These are phyloP conservation scores for Cocos nucifera DNA, from an alignment of 176 grass and related monocot genomes.

Conservation along the genomic window DNA sequence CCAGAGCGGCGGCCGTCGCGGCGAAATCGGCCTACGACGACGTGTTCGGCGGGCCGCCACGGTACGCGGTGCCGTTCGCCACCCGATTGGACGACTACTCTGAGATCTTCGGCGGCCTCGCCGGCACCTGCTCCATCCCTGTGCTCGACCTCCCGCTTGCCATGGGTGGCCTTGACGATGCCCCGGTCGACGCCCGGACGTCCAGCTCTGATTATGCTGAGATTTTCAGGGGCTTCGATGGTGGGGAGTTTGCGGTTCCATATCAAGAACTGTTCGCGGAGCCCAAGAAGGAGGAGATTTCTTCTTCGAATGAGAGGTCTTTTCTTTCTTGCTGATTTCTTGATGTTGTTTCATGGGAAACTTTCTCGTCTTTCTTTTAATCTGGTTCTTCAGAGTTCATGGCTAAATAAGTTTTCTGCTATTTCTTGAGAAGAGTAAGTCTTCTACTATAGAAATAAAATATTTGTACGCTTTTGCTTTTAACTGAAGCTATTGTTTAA, in stretches of 20 bases:
- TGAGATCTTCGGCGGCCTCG: slow-evolving; percentile 69
- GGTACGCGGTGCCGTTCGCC: slow-evolving; percentile 33
- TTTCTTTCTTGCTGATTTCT: neutral
- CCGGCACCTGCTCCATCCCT: slow-evolving; percentile 73
- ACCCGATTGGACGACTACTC: slow-evolving; percentile 45
- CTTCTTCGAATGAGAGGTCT: slow-evolving; percentile 27
- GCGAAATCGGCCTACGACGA: slow-evolving; percentile 43
- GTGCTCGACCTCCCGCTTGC: slow-evolving; percentile 67
- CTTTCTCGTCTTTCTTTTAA: no score
- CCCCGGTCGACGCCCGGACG: neutral
- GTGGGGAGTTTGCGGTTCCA: slow-evolving; percentile 47
- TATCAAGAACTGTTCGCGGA: slow-evolving; percentile 63
- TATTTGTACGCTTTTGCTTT: no score
- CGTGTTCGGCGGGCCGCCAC: slow-evolving; percentile 59
- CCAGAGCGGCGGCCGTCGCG: neutral
- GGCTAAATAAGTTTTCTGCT: no score
- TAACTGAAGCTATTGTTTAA: no score
- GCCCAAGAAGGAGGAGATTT: slow-evolving; percentile 28
- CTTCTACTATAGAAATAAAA: no score
- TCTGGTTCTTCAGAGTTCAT: no score
- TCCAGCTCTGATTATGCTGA: slow-evolving; percentile 47
- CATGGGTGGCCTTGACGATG: neutral
- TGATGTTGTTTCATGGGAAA: no score
- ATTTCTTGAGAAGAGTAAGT: no score
- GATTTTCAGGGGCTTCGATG: slow-evolving; percentile 66